Base-by-base conservation (phyloP, 495 filamentous ascomycete genomes). In the Aspergillus baeticus region DNA sequence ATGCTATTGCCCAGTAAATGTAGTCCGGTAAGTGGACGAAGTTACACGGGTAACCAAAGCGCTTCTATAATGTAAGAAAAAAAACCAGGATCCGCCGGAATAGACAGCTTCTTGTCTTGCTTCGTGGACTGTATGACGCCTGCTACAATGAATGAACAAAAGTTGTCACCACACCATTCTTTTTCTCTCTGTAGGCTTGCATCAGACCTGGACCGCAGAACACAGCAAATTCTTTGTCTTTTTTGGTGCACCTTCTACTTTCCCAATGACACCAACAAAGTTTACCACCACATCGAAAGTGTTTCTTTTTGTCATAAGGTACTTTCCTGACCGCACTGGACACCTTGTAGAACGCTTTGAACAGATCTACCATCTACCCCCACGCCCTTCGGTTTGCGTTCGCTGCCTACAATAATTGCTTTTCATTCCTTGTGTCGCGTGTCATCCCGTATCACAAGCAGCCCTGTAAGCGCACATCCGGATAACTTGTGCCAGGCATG, bases 1-100 rank as follows among this genome's bases (percentile, higher is more conserved):
- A 84, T 61, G 78, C 87, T 62, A 73, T 91, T 68, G 86, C 90
- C 65, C 82, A 84, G 69, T 84, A 83, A 74, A 65, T 65, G 59
- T 71, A 51, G 58, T 59, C 10, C 42, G 67, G 69, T 70, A 67
- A 67, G 64, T 64, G 61, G 44, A 58, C 55, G 57, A 54, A n/a
- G n/a, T 58, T 57, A 48, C 37, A 59, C 57, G 58, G 59, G 56
- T 58, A 55, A 66, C 62, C 54, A 63, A 64, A 70, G 53, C 17
- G 46, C 55, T 55, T 63, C 64, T 54, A 57, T 15, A 22, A n/a
- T 34, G 51, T 34, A 35, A 39, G 36, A 57, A 49, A 34, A 57
- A 57, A 21, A 37, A 22, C 58, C 66, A 70, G 73, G 70, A 57
- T 61, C 67, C 67, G 65, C 63, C 60, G 63, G 64, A 63, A 69